Evolutionary conservation across 768 basidiomycete species (phyloP).

Genomic region (Mycena albidolilacea): DNA sequence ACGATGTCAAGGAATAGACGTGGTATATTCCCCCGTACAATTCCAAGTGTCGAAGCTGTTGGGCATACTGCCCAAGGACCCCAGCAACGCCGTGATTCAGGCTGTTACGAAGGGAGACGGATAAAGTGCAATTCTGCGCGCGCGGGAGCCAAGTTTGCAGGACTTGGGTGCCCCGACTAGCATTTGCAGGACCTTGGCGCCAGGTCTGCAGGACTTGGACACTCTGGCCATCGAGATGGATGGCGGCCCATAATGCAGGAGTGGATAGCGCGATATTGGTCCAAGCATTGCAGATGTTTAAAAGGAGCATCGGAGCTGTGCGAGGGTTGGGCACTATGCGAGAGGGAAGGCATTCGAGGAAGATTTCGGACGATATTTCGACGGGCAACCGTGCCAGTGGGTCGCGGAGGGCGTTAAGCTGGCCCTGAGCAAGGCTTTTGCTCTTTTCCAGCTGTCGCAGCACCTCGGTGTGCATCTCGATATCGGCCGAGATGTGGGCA

Average conservation of each 20-base stretch:
- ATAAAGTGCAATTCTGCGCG: not conserved
- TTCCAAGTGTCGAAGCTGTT: not conserved
- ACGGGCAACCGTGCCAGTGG: slow-evolving; percentile 3
- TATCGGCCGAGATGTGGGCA: not conserved
- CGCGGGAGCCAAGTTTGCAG: not conserved
- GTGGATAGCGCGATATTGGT: not conserved
- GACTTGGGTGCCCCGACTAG: not conserved
- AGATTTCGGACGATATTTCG: slow-evolving; percentile 22
- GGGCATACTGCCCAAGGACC: not conserved
- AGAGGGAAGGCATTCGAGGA: not conserved
- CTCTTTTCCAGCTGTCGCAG: slow-evolving; percentile 2
- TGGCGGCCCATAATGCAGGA: not conserved
- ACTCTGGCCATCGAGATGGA: not conserved
- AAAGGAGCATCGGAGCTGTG: not conserved
- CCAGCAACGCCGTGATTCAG: not conserved
- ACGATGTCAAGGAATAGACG: not conserved
- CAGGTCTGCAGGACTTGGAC: not conserved
- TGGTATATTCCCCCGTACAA: not conserved
- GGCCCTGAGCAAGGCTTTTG: slow-evolving; percentile 10
- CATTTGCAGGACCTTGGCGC: too few relatives aligned
- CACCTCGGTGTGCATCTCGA: not conserved
- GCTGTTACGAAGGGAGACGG: not conserved
- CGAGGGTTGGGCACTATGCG: not conserved
- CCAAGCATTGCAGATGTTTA: not conserved
- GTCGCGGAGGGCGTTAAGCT: slow-evolving; percentile 24